Conservation (phyloP, 1,284 basidiomycete genomes). For the Ganoderma sinense region DNA sequence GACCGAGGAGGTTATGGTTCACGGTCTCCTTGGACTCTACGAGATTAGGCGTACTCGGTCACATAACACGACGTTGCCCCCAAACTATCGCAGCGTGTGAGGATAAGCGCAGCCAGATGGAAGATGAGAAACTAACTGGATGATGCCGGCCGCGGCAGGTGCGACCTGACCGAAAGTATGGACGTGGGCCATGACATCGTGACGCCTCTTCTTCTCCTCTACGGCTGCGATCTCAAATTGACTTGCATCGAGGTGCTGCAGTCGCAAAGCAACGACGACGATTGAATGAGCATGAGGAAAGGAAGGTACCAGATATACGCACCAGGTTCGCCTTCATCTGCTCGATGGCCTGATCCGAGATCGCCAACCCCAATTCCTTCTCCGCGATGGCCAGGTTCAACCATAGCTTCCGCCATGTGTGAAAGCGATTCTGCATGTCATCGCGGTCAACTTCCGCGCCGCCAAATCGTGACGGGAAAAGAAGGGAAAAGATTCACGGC, state of each 20-base stretch:
- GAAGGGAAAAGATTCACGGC: conserved; percentile 59
- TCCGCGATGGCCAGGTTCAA: conserved; percentile 96
- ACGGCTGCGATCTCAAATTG: conserved; percentile 93
- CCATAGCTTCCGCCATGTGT: conserved; percentile 98
- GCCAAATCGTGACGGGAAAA: too few species aligned
- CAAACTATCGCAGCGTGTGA: conserved; percentile 55
- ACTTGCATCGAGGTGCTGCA: conserved; percentile 80
- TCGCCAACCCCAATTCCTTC: conserved; percentile 93
- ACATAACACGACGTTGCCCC: conserved; percentile 99
- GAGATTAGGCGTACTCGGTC: conserved; percentile 79
- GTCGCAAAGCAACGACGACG: too few species aligned
- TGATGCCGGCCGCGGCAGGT: conserved; percentile 96
- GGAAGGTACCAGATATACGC: conserved; percentile 34
- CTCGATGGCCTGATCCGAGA: conserved; percentile 90
- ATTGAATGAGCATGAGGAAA: not conserved
- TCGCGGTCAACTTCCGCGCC: not conserved
- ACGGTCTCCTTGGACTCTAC: not conserved
- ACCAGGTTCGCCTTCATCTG: conserved; percentile 95
- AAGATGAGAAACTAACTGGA: conserved; percentile 75
- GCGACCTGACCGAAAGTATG: conserved; percentile 96
- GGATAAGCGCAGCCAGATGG: conserved; percentile 14
- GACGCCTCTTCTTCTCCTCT: conserved; percentile 97
- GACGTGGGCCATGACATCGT: conserved; percentile 99
- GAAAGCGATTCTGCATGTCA: conserved; percentile 85
- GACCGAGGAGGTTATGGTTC: not conserved